phyloP scores from a whole-genome alignment of 2,329 filamentous ascomycete species.

The Ophiocordyceps robertsii region DNA sequence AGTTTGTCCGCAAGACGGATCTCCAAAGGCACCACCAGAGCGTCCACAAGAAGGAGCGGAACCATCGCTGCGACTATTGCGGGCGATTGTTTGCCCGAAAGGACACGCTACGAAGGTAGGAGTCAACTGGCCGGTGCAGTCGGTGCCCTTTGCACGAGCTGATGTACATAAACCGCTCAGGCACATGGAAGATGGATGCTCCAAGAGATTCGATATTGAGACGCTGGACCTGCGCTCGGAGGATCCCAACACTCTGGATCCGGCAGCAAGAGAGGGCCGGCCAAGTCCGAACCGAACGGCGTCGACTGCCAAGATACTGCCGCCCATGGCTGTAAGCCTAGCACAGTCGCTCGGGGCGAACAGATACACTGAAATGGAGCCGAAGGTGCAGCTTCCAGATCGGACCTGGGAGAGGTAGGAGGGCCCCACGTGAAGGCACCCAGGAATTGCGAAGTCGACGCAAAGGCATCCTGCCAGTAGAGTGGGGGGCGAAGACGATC shows the following conservation, averaged over 20 bases:
- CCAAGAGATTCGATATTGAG: constrained; percentile 48
- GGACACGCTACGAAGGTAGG: constrained; percentile 69
- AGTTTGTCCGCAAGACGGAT: constrained; percentile 75
- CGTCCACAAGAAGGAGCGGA: constrained; percentile 62
- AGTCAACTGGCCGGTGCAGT: background rate
- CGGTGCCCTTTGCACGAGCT: background rate
- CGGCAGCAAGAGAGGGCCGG: background rate
- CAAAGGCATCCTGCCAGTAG: too few relatives aligned
- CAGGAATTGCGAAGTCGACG: too few relatives aligned
- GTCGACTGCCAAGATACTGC: background rate
- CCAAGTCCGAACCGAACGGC: background rate
- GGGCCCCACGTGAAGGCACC: too few relatives aligned
- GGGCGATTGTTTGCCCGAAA: constrained; percentile 61
- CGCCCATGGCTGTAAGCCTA: background rate
- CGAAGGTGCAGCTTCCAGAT: background rate
- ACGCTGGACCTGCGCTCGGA: constrained; percentile 32
- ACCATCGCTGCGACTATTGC: constrained; percentile 59
- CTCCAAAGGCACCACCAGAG: constrained; percentile 48
- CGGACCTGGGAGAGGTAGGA: background rate
- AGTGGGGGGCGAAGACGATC: too few relatives aligned
- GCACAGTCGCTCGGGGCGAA: background rate
- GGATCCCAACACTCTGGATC: background rate
- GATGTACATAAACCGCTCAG: constrained; percentile 23
- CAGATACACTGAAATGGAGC: background rate
- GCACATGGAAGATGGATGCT: constrained; percentile 66